Evolutionary conservation across 1,284 basidiomycete species (phyloP).

Genomic region (Mycosarcoma mackinlayi): DNA sequence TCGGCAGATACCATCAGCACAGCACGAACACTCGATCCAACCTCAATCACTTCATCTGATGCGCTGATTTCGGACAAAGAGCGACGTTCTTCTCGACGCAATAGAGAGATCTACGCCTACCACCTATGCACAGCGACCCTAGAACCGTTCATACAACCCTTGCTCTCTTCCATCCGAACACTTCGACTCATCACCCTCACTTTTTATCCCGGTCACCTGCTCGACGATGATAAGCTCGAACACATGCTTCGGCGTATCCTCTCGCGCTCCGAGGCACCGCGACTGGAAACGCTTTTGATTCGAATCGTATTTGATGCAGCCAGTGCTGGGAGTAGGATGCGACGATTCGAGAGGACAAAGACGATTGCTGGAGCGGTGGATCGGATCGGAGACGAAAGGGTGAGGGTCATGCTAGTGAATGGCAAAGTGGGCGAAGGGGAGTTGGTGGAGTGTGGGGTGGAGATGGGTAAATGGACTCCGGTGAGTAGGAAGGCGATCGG

Average conservation of each 20-base stretch:
- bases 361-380: conserved; percentile 47
- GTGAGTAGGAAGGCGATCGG: conserved; percentile 27
- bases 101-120: conserved; percentile 44
- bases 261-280: conserved; percentile 21
- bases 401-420: conserved; percentile 34
- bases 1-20: neutral
- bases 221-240: conserved; percentile 53
- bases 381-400: conserved; percentile 38
- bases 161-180: conserved; percentile 32
- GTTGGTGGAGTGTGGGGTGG: conserved; percentile 1
- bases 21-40: neutral
- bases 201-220: conserved; percentile 44
- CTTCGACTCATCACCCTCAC: conserved; percentile 44
- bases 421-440: conserved; percentile 27
- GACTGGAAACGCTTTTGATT: conserved; percentile 28
- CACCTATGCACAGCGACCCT: conserved; percentile 45
- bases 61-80: too few relatives aligned
- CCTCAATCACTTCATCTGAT: neutral
- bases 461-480: conserved; percentile 1
- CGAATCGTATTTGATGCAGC: conserved; percentile 40
- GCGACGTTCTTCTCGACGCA: too few relatives aligned
- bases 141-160: conserved; percentile 42
- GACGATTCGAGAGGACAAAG: conserved; percentile 45
- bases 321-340: conserved; percentile 31
- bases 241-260: conserved; percentile 49